Evolutionary conservation across 1,139 yeast genomes (phyloP), one percentile per base, ranked within the genome.

Genomic region (Insectozyma bohioensis): DNA sequence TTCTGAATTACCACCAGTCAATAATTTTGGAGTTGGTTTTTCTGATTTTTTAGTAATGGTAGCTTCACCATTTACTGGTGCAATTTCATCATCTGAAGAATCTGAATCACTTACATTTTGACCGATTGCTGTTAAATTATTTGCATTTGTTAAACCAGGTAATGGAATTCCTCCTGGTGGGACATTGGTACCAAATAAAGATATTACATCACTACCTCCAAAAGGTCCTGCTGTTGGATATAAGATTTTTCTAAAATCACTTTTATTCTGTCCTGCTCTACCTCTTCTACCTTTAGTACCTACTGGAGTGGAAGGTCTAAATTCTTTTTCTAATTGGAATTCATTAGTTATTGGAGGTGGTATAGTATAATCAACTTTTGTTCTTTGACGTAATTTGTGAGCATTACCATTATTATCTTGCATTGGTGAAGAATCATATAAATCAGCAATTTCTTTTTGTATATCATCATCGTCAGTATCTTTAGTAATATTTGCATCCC

Each of bases 191-290:
- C 90, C 90, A 54, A 85, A 83, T 24, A 85, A 67, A 0, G 95
- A 80, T 2, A 80, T 70, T 1, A 83, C 86, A 52, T 87, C 95
- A 43, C 88, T 81, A 19, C 97, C 97, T 17, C 96, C 96, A 65
- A 92, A 92, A 2, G 97, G 95, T 1, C 97, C 96, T n/a, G 88
- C 86, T 0, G 95, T 87, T n/a, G 96, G 95, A 49, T 83, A 86
- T 28, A 87, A 61, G 26, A 92, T 72, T 49, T 85, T 72, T 31
- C 84, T 56, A 41, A 62, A 64, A 23, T 73, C 72, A 29, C 64
- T 67, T 45, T 68, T 75, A 21, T 46, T 49, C n/a, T 56, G 51
- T 4, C 61, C 48, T 6, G 61, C 52, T 33, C 56, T 54, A n/a
- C 65, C 54, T 16, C 66, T 54, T 40, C 54, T 50, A 12, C 56